A percentile compares a stretch with the other conserved stretches of the same genome.
Evolutionary conservation across 1,139 yeast species (phyloP).

Genomic region (Debaryomyces sp.): DNA sequence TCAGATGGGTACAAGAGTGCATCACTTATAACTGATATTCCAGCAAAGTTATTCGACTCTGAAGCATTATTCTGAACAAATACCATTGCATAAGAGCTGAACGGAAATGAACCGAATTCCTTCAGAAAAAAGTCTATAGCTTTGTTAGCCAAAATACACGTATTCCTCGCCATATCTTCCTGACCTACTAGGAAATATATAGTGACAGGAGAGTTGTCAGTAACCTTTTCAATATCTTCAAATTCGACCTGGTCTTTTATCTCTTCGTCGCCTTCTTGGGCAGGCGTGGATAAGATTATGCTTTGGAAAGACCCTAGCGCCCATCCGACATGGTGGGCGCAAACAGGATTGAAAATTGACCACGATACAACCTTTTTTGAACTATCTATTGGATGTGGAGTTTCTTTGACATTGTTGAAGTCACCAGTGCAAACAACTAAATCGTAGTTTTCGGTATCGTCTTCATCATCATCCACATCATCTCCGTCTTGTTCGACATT

Average conservation of each 20-base stretch:
- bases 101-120: conserved; percentile 94
- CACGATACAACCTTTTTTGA: conserved; percentile 78
- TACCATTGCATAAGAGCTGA: conserved; percentile 74
- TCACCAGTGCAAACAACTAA: conserved; percentile 81
- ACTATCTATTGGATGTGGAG: conserved; percentile 57
- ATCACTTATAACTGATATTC: conserved; percentile 69
- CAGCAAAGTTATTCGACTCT: conserved; percentile 67
- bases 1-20: conserved; percentile 73
- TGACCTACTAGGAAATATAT: conserved; percentile 62
- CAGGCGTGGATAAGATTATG: conserved; percentile 47
- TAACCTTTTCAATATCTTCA: conserved; percentile 34
- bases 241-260: conserved; percentile 41
- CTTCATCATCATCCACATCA: conserved; percentile 36
- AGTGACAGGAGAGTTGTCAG: conserved; percentile 51
- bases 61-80: conserved; percentile 66
- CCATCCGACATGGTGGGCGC: conserved; percentile 97
- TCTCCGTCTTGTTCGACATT: conserved; percentile 16
- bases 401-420: conserved; percentile 50
- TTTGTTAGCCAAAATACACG: conserved; percentile 73
- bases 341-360: conserved; percentile 82
- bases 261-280: conserved; percentile 39
- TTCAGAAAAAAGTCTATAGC: conserved; percentile 84
- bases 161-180: conserved; percentile 63
- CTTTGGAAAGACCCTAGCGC: conserved; percentile 86
- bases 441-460: conserved; percentile 54